Evolutionary conservation across 169 alveolate species (phyloP), one percentile per base, ranked within the genome.

Genomic region (Cryptosporidium canis): DNA sequence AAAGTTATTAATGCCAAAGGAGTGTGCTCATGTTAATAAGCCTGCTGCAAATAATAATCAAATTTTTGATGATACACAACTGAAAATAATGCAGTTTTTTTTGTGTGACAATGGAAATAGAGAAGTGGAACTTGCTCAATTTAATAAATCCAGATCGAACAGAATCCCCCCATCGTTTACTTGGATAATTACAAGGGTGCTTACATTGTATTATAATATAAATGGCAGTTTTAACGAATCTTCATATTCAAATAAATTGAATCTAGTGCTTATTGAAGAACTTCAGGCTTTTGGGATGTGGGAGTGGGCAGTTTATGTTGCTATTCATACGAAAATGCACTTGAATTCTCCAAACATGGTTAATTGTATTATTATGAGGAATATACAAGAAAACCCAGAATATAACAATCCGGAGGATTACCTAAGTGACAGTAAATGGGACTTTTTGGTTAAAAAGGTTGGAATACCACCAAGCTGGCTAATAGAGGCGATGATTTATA

Each of bases 291-390:
- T 77, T 12, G 87, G 87, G 1, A 21, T 77, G 61, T 77, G 87
- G 87, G 87, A 77, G 29, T 77, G 87, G 87, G 70, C 77, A 12
- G 64, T 53, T 12, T 77, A 18, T 61, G 63, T 77, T 0, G 65
- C 70, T 37, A 37, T 39, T 14, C 87, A 77, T 12, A 18, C 55
- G 12, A 33, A 58, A 5, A 24, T 35, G 41, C 48, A 31, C 16
- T 48, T 27, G 29, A 12, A 12, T 7, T 77, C 33, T 21, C 9
- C 1, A 8, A 8, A 29, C 31, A 56, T 77, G 12, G 16, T 77
- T 48, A 55, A 56, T 21, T 39, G 64, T n/a, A 21, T 77, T 14
- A 55, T 77, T 27, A 55, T 63, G 55, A 77, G 72, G 14, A 77
- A 77, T 58, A 58, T 77, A 58, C 43, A 31, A 21, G 84, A 70